Conservation (phyloP, 2,329 filamentous ascomycete species). For the Fusarium ambrosium region DNA sequence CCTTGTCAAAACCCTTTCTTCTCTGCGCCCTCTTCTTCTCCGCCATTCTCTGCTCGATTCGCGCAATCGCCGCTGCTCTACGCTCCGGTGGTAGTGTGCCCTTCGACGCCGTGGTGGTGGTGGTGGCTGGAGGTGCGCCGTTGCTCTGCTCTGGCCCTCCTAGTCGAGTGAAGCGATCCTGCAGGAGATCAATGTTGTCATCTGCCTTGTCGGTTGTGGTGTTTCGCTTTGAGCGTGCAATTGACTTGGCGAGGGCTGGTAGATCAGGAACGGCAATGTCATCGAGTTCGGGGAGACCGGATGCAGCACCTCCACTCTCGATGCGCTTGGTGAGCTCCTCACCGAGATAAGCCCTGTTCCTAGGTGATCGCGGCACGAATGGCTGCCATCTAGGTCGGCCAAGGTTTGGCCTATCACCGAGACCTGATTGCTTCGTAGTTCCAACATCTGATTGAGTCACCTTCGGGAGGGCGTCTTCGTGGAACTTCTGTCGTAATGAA, state of each 20-base stretch:
- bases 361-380: slow-evolving; percentile 58
- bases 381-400: slow-evolving; percentile 57
- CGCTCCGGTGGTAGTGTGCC: slow-evolving; percentile 64
- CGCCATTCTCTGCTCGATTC: slow-evolving; percentile 67
- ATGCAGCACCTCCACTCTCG: slow-evolving; percentile 46
- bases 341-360: slow-evolving; percentile 55
- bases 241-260: slow-evolving; percentile 44
- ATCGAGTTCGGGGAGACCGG: slow-evolving; percentile 40
- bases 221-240: slow-evolving; percentile 34
- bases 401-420: slow-evolving; percentile 46
- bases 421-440: slow-evolving; percentile 24
- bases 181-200: slow-evolving; percentile 60
- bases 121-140: slow-evolving; percentile 51
- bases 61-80: slow-evolving; percentile 66
- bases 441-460: slow-evolving; percentile 32
- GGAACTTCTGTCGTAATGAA: slow-evolving; percentile 53
- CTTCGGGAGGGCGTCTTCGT: slow-evolving; percentile 45
- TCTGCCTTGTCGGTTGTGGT: slow-evolving; percentile 45
- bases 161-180: slow-evolving; percentile 61
- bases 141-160: slow-evolving; percentile 55
- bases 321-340: slow-evolving; percentile 51
- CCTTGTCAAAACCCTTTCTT: slow-evolving; percentile 59
- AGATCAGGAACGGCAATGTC: slow-evolving; percentile 46
- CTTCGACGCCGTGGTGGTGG: slow-evolving; percentile 57
- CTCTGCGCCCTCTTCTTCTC: slow-evolving; percentile 60